Percentiles rank a stretch among this genome's conserved stretches.
These are phyloP conservation scores for Rachicladosporium sp. DNA, from an alignment of 2,329 filamentous ascomycete genomes.

Conservation along the genomic window DNA sequence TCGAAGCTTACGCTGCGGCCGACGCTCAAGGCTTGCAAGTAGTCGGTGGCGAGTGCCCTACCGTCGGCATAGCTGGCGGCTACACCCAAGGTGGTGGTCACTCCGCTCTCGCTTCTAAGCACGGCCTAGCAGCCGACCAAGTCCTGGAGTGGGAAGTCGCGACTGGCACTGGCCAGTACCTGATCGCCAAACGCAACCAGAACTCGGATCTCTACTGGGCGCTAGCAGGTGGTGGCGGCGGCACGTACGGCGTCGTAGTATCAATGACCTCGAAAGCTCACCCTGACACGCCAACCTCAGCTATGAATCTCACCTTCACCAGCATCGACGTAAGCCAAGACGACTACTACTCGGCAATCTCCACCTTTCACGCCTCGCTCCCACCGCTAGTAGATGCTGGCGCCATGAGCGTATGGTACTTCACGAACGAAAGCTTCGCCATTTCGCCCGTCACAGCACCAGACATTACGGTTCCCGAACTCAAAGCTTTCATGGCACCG, in stretches of 20 bases:
- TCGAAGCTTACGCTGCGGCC: constrained; percentile 36
- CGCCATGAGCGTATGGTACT: constrained; percentile 37
- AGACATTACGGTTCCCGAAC: constrained; percentile 31
- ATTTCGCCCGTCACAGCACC: constrained; percentile 38
- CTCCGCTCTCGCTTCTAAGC: constrained; percentile 39
- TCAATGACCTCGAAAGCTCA: constrained; percentile 44
- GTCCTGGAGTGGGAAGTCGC: constrained; percentile 37
- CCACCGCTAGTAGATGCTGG: constrained; percentile 40
- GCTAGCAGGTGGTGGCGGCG: constrained; percentile 46
- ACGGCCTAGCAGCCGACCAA: constrained; percentile 49
- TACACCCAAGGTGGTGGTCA: constrained; percentile 51
- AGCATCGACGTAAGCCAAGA: constrained; percentile 19
- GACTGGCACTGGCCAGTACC: constrained; percentile 36
- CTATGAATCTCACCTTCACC: constrained; percentile 33
- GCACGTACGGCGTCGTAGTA: constrained; percentile 46
- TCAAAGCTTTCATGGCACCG: constrained; percentile 35
- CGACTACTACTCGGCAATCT: constrained; percentile 38
- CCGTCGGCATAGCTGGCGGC: constrained; percentile 47
- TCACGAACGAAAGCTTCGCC: constrained; percentile 38
- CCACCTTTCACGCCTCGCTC: constrained; percentile 35
- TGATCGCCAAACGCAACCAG: constrained; percentile 35
- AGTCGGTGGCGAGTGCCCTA: constrained; percentile 43
- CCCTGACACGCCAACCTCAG: constrained; percentile 31
- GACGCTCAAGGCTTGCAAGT: constrained; percentile 35
- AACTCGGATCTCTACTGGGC: constrained; percentile 54